Conservation (phyloP, 148 eudicot species). For the Cornus kousa region DNA sequence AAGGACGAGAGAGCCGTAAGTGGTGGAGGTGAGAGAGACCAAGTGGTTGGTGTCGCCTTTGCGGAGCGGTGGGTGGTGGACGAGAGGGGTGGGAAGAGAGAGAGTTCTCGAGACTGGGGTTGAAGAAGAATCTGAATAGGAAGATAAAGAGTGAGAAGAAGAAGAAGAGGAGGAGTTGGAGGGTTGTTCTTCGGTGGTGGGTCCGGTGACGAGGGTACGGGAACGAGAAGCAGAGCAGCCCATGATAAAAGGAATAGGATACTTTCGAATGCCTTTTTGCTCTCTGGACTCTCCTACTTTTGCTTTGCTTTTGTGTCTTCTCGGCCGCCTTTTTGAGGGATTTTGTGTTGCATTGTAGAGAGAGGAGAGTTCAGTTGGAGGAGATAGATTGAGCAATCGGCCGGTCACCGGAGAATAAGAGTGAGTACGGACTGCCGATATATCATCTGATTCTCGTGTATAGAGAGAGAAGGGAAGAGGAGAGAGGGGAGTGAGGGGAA, state of each 20-base stretch:
- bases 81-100: constrained; percentile 56
- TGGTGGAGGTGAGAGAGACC: constrained; percentile 85
- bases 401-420: no score
- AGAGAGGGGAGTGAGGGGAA: no score
- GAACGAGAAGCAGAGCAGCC: constrained; percentile 77
- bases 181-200: constrained; percentile 29
- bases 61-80: constrained; percentile 75
- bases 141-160: constrained; percentile 20
- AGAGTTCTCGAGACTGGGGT: constrained; percentile 51
- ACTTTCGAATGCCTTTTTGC: no score
- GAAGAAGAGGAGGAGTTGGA: constrained; percentile 27
- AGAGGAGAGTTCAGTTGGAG: no score
- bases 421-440: no score
- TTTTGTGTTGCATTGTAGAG: no score
- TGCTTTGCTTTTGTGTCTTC: no score
- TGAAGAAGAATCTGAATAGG: constrained; percentile 22
- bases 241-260: constrained; percentile 20
- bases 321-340: no score
- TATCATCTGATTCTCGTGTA: no score
- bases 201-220: constrained; percentile 33
- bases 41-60: constrained; percentile 83
- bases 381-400: no score
- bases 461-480: no score
- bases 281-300: no score
- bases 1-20: constrained; percentile 74